Evolutionary conservation across 495 filamentous ascomycete species (phyloP).

Genomic region (Penicillium bovifimosum): DNA sequence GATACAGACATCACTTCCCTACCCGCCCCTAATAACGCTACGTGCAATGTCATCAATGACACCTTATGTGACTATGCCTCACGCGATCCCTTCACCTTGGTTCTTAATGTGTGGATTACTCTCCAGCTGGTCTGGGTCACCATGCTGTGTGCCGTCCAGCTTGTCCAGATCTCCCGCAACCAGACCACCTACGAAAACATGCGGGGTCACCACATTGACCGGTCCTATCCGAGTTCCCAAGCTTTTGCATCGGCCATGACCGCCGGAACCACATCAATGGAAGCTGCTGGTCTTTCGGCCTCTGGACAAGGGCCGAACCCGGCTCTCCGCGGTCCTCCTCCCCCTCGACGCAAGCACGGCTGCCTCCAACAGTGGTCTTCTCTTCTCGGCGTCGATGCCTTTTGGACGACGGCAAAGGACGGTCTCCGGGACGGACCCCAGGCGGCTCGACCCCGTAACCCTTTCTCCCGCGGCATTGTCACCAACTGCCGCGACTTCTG

Average conservation of each 20-base stretch:
- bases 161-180: constrained; percentile 82
- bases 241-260: constrained; percentile 74
- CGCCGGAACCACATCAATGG: constrained; percentile 59
- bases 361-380: constrained; percentile 75
- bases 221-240: constrained; percentile 52
- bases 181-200: constrained; percentile 96
- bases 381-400: constrained; percentile 84
- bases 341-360: constrained; percentile 47
- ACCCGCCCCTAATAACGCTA: constrained; percentile 36
- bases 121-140: constrained; percentile 90
- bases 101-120: constrained; percentile 69
- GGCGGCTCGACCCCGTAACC: constrained; percentile 57
- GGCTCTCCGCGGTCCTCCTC: constrained; percentile 34
- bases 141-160: constrained; percentile 90
- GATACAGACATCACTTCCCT: constrained; percentile 51
- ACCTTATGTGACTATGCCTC: constrained; percentile 66
- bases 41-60: constrained; percentile 74
- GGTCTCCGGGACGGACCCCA: constrained; percentile 53
- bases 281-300: constrained; percentile 62
- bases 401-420: constrained; percentile 73
- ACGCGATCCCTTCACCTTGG: constrained; percentile 76
- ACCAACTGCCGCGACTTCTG: constrained; percentile 95
- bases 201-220: constrained; percentile 55
- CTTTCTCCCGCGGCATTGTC: constrained; percentile 73
- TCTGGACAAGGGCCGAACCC: constrained; percentile 48